These are phyloP conservation scores for Backusella psychrophila DNA, from an alignment of 192 early-diverging fungal genomes.

Conservation along the genomic window DNA sequence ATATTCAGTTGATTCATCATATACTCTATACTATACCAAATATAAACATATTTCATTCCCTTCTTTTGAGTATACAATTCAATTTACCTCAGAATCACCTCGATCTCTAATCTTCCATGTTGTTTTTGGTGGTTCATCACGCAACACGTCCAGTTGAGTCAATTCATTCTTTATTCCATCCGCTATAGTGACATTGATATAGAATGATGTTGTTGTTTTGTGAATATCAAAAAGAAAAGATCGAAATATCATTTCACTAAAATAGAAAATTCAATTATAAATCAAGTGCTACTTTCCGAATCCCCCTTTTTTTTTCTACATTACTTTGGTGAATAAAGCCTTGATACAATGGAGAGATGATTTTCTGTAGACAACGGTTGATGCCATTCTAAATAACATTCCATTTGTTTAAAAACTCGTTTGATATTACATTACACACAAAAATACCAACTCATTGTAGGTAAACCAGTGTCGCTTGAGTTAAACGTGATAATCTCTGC, in stretches of 20 bases:
- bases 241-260: constrained; percentile 11
- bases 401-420: background rate
- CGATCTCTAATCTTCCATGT: constrained; percentile 11
- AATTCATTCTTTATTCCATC: background rate
- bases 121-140: background rate
- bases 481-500: background rate
- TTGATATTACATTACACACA: background rate
- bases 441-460: constrained; percentile 10
- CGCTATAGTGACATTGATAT: constrained; percentile 12
- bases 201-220: constrained; percentile 1
- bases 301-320: background rate
- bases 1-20: constrained; percentile 6
- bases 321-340: constrained; percentile 20
- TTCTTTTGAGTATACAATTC: background rate
- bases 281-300: background rate
- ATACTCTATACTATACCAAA: background rate
- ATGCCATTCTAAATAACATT: background rate
- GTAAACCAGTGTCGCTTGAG: constrained; percentile 7
- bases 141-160: background rate
- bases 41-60: background rate
- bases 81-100: constrained; percentile 4
- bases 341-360: background rate
- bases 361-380: constrained; percentile 18
- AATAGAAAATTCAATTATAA: background rate
- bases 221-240: constrained; percentile 8